A percentile compares a stretch with the other conserved stretches of the same genome.
Conservation (phyloP, 805 yeast genomes). For the Myxozyma neotropica region DNA sequence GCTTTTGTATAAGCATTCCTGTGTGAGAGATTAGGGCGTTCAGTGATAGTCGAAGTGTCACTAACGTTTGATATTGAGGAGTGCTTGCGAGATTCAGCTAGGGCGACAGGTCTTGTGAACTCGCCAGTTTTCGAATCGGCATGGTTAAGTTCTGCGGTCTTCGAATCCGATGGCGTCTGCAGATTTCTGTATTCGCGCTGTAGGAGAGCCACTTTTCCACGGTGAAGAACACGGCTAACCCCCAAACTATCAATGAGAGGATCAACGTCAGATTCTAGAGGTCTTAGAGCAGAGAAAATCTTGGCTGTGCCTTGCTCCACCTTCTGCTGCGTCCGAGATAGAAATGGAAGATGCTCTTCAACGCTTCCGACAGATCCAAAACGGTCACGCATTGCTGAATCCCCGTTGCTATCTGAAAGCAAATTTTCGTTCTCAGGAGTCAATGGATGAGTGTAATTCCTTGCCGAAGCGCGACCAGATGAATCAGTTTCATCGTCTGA, state of each 20-base stretch:
- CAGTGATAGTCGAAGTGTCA: constrained; percentile 6
- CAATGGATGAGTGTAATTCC: background rate
- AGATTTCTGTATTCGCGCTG: constrained; percentile 39
- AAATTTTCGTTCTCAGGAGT: background rate
- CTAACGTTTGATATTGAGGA: constrained; percentile 10
- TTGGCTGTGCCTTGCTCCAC: constrained; percentile 20
- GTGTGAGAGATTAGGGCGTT: constrained; percentile 8
- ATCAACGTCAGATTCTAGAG: constrained; percentile 40
- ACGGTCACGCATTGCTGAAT: background rate
- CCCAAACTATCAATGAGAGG: constrained; percentile 41
- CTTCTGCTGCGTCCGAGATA: constrained; percentile 11
- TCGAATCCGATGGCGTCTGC: background rate
- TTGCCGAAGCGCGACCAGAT: background rate
- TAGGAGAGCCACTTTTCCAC: constrained; percentile 36
- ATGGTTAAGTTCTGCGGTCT: background rate
- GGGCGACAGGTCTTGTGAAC: background rate
- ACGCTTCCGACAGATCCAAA: constrained; percentile 9
- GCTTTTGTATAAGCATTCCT: constrained; percentile 6
- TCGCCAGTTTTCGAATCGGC: background rate
- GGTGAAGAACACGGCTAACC: constrained; percentile 37
- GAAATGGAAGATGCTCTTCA: constrained; percentile 22
- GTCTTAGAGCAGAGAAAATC: constrained; percentile 28
- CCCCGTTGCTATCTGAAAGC: constrained; percentile 1
- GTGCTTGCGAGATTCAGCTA: constrained; percentile 3
- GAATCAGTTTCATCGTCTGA: constrained; percentile 6